Evolutionary conservation across 2,329 filamentous ascomycete genomes (phyloP).

Genomic region (Microsporum ferrugineum): DNA sequence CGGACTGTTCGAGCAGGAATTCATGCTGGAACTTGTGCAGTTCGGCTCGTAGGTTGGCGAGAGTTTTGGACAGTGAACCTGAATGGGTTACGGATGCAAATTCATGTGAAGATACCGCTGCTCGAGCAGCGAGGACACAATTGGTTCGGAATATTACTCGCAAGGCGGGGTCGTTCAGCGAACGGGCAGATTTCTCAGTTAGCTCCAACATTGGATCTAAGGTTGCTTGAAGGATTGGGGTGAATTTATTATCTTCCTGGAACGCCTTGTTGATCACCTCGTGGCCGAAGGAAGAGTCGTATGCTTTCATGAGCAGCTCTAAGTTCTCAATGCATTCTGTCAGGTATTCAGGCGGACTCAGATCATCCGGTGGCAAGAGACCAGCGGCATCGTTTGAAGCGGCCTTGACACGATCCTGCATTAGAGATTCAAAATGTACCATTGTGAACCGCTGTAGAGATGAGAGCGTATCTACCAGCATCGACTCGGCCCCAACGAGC

Average conservation of each 20-base stretch:
- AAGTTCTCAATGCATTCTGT: conserved; percentile 69
- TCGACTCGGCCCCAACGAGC: conserved; percentile 58
- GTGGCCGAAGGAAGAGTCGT: conserved; percentile 61
- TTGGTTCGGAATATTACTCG: conserved; percentile 42
- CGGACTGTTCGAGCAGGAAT: conserved; percentile 66
- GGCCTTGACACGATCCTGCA: conserved; percentile 58
- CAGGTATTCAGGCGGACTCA: conserved; percentile 69
- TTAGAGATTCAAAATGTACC: conserved; percentile 67
- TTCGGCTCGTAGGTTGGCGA: conserved; percentile 34
- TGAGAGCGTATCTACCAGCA: conserved; percentile 56
- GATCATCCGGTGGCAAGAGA: conserved; percentile 56
- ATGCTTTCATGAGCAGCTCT: conserved; percentile 68
- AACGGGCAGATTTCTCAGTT: conserved; percentile 41
- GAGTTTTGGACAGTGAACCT: conserved; percentile 45
- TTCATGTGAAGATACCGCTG: conserved; percentile 32
- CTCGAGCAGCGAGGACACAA: conserved; percentile 33
- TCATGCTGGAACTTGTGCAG: conserved; percentile 57
- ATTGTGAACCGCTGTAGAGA: conserved; percentile 65
- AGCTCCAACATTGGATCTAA: conserved; percentile 76
- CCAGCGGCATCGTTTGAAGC: conserved; percentile 62
- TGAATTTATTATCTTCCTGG: conserved; percentile 57
- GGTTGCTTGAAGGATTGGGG: conserved; percentile 62
- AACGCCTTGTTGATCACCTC: conserved; percentile 36
- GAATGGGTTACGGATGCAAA: conserved; percentile 55
- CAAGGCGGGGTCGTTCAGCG: conserved; percentile 26